phyloP scores from a whole-genome alignment of 345 rosid species.

The Rhodamnia argentea region DNA sequence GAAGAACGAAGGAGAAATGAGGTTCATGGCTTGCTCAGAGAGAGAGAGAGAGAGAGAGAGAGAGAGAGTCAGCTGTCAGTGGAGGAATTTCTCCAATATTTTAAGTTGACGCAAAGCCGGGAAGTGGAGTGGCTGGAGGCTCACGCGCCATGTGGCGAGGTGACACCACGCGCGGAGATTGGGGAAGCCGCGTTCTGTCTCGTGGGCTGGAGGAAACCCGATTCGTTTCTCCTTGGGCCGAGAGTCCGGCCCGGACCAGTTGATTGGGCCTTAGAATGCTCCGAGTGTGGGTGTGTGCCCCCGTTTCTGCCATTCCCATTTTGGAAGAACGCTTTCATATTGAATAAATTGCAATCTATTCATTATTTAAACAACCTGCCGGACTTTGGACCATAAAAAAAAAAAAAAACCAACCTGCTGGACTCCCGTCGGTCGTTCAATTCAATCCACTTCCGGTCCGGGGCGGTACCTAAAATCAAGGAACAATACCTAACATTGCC shows the following conservation, averaged over 20 bases:
- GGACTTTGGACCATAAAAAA: not conserved
- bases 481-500: not conserved
- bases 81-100: not conserved
- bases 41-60: not conserved
- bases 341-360: not conserved
- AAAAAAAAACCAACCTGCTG: too few species aligned
- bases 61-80: not conserved
- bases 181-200: not conserved
- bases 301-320: not conserved
- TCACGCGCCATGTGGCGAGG: not conserved
- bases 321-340: not conserved
- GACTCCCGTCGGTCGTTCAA: not conserved
- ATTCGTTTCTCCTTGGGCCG: not conserved
- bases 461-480: not conserved
- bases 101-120: not conserved
- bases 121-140: not conserved
- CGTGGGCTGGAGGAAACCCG: not conserved
- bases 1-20: not conserved
- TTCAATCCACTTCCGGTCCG: not conserved
- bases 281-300: not conserved
- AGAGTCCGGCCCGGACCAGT: not conserved
- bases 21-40: not conserved
- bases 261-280: not conserved
- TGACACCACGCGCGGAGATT: not conserved
- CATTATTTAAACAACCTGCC: not conserved